A percentile compares a stretch with the other conserved stretches of the same genome.
These are phyloP conservation scores for Vararia minispora DNA, from an alignment of 768 basidiomycete genomes.

Conservation along the genomic window DNA sequence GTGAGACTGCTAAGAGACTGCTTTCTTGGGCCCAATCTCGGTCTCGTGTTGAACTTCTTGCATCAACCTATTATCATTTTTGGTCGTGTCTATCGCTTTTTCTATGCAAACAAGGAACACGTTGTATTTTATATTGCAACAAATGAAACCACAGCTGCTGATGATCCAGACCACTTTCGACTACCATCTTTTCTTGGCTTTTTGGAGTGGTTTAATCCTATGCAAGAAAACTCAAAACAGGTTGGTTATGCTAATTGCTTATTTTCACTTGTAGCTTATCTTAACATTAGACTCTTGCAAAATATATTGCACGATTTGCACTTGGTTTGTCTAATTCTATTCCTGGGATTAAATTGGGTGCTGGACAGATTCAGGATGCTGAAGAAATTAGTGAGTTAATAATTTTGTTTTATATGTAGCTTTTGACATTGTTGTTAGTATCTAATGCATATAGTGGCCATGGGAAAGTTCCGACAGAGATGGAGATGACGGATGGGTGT, in stretches of 20 bases:
- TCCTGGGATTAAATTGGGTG: conserved; percentile 36
- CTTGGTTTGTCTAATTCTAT: conserved; percentile 55
- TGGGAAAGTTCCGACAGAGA: conserved; percentile 18
- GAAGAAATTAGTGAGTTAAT: conserved; percentile 37
- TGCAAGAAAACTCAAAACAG: conserved; percentile 36
- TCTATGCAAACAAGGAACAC: conserved; percentile 43
- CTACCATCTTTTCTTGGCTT: conserved; percentile 31
- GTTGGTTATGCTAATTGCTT: conserved; percentile 21
- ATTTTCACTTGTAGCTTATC: background rate
- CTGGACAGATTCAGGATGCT: conserved; percentile 25
- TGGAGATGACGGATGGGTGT: conserved; percentile 61
- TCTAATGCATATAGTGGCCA: conserved; percentile 13
- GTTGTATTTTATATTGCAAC: conserved; percentile 46
- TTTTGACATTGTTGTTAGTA: conserved; percentile 12
- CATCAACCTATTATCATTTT: conserved; percentile 44
- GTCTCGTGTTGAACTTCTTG: conserved; percentile 30
- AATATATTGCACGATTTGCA: conserved; percentile 53
- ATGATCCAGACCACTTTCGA: background rate
- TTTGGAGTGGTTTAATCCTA: conserved; percentile 43
- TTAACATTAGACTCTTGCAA: conserved; percentile 39
- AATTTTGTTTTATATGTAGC: background rate
- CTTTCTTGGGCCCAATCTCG: conserved; percentile 19
- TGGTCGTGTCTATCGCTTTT: conserved; percentile 44
- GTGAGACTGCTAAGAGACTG: conserved; percentile 30
- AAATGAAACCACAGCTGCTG: conserved; percentile 28